Evolutionary conservation across 805 yeast species (phyloP), one percentile per base, ranked within the genome.

Genomic region (Kluyveromyces aestuarii): DNA sequence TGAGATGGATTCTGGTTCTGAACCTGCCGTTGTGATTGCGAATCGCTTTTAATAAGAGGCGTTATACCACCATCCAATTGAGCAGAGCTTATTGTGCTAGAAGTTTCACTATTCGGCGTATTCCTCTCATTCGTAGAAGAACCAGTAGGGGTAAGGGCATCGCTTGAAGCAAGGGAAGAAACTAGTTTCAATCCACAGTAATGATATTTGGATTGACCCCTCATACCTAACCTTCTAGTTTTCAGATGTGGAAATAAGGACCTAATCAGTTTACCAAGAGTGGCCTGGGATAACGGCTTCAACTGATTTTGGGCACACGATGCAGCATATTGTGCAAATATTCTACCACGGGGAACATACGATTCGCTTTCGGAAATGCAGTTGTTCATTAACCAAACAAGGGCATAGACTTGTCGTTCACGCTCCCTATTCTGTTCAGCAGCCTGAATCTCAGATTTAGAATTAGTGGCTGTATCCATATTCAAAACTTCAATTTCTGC

Each of bases 141-240:
- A 6, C n/a, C 50, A 10, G 43, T 44, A 18, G 66, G 62, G 3
- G 67, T 55, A 8, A 50, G 39, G 1, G 53, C 40, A 25, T 57
- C 56, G 21, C 56, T 57, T 41, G 70, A 72, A 11, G 45, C 11
- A 14, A 43, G 36, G 5, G 45, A 27, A 21, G 69, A 73, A 8
- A 72, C 57, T 52, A 71, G 66, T 53, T 73, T 75, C 46, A 89
- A 72, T 2, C 95, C 95, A 64, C 91, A 84, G 60, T 87, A 88
- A 62, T 87, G 95, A 64, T 89, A 89, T 61, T 84, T 84, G 18
- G 91, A 81, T 59, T 82, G 84, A 2, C 90, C 90, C 45, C 95
- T 72, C 63, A 82, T 79, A 1, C 96, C 96, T 47, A 88, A 70
- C 47, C 96, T 73, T 53, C 95, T 75, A 0, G 93, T 84, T 30